Percentiles rank a stretch among this genome's conserved stretches.
These are phyloP conservation scores for Fusarium miscanthi DNA, from an alignment of 2,329 filamentous ascomycete genomes.

Conservation along the genomic window DNA sequence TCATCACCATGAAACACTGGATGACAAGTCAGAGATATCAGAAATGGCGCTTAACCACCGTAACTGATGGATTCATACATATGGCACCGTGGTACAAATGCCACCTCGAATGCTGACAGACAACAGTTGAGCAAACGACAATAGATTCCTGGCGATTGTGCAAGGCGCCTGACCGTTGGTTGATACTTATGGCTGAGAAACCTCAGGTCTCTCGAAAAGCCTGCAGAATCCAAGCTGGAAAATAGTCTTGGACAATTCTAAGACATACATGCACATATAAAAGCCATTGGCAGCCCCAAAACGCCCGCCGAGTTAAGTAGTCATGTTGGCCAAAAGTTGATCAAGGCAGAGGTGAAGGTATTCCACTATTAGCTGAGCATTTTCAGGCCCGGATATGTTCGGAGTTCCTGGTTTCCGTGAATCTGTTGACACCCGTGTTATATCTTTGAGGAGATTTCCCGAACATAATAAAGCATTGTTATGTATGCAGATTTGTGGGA, in stretches of 20 bases:
- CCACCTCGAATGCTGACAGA: neutral
- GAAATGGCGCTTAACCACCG: neutral
- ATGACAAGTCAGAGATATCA: neutral
- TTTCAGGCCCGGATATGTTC: neutral
- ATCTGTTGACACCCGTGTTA: neutral
- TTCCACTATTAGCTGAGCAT: no score
- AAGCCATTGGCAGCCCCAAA: neutral
- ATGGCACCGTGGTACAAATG: neutral
- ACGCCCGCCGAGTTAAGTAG: neutral
- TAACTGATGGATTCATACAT: neutral
- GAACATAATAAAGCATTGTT: neutral
- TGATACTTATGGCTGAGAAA: neutral
- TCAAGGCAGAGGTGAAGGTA: neutral
- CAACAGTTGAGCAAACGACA: conserved; percentile 12
- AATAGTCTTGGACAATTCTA: neutral
- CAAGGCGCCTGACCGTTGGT: neutral
- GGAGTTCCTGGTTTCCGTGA: neutral
- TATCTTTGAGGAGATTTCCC: neutral
- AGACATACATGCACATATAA: neutral
- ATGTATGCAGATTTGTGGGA: neutral
- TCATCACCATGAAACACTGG: conserved; percentile 12
- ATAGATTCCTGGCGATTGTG: neutral
- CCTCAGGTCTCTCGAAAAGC: neutral
- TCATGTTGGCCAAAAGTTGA: neutral
- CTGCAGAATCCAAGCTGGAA: neutral